phyloP scores from a whole-genome alignment of 2,329 filamentous ascomycete species.

The Dichotomopilus funicola region DNA sequence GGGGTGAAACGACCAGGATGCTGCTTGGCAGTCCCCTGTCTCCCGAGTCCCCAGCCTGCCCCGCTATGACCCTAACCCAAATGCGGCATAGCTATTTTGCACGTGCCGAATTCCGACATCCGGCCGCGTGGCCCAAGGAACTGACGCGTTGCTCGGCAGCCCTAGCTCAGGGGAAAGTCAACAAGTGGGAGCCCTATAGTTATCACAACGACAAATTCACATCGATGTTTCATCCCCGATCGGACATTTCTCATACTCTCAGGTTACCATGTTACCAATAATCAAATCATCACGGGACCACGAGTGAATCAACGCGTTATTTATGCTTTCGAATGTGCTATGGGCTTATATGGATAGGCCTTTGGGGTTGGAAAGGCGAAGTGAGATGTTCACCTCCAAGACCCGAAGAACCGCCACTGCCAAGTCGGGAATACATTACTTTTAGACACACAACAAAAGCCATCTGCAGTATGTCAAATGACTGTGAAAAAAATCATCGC shows the following conservation, averaged over 20 bases:
- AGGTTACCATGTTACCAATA: too few species aligned
- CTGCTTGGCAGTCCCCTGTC: too few species aligned
- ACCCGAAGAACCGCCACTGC: slow-evolving; percentile 7
- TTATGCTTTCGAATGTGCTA: slow-evolving; percentile 1
- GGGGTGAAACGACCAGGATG: not conserved
- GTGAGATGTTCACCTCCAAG: not conserved
- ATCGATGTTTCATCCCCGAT: too few species aligned
- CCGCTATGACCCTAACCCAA: not conserved
- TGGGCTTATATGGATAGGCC: slow-evolving; percentile 11
- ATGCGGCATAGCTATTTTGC: not conserved
- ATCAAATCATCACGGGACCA: not conserved
- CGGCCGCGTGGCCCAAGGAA: not conserved
- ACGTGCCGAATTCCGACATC: slow-evolving; percentile 1
- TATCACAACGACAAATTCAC: not conserved
- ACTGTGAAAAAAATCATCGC: slow-evolving; percentile 7
- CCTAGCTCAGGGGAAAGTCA: slow-evolving; percentile 1
- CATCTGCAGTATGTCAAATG: slow-evolving; percentile 13
- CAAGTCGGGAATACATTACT: slow-evolving; percentile 7
- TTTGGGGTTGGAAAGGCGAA: not conserved
- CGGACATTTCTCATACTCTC: too few species aligned
- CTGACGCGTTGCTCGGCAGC: slow-evolving; percentile 4
- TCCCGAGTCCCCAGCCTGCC: not conserved
- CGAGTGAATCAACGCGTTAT: slow-evolving; percentile 3
- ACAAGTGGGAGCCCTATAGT: not conserved
- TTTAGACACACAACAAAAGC: not conserved